A percentile compares a stretch with the other conserved stretches of the same genome.
phyloP scores from a whole-genome alignment of 2,329 filamentous ascomycete genomes.

The Alternaria atra region DNA sequence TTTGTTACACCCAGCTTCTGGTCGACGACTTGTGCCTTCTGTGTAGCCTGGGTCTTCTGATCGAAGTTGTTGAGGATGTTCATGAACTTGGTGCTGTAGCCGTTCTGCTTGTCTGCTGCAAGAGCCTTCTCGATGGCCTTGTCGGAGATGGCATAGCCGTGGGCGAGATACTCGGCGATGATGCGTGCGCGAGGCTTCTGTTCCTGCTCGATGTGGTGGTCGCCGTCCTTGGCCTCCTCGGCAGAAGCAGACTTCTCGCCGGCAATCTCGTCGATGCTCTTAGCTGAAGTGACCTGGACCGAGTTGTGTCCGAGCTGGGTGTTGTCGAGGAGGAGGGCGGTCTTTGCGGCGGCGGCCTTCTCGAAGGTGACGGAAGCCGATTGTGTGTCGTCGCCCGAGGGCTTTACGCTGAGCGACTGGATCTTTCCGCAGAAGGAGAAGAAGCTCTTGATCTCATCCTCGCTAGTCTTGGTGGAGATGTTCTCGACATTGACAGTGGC shows the following conservation, averaged over 20 bases:
- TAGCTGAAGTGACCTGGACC: slow-evolving; percentile 80
- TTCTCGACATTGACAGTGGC: slow-evolving; percentile 87
- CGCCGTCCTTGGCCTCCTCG: slow-evolving; percentile 59
- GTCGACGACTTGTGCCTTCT: slow-evolving; percentile 85
- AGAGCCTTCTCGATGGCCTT: slow-evolving; percentile 83
- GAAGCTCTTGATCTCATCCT: slow-evolving; percentile 94
- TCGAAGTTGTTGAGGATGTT: slow-evolving; percentile 79
- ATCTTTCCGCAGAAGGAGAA: slow-evolving; percentile 98
- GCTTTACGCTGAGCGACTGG: slow-evolving; percentile 77
- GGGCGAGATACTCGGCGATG: slow-evolving; percentile 93
- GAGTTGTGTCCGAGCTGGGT: slow-evolving; percentile 83
- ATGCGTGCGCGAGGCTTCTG: slow-evolving; percentile 96
- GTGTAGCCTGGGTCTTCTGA: slow-evolving; percentile 83
- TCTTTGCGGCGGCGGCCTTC: slow-evolving; percentile 96
- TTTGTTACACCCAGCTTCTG: slow-evolving; percentile 82
- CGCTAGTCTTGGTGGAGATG: slow-evolving; percentile 81
- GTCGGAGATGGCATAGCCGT: slow-evolving; percentile 86
- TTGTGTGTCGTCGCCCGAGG: slow-evolving; percentile 71
- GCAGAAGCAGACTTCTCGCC: slow-evolving; percentile 67
- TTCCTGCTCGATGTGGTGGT: slow-evolving; percentile 85
- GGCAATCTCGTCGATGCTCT: slow-evolving; percentile 70
- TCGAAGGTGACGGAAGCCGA: slow-evolving; percentile 94
- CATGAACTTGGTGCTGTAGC: slow-evolving; percentile 82
- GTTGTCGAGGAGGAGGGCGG: slow-evolving; percentile 94
- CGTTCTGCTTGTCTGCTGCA: slow-evolving; percentile 88